These are phyloP conservation scores for Rhodamnia argentea DNA, from an alignment of 345 rosid genomes.

Conservation along the genomic window DNA sequence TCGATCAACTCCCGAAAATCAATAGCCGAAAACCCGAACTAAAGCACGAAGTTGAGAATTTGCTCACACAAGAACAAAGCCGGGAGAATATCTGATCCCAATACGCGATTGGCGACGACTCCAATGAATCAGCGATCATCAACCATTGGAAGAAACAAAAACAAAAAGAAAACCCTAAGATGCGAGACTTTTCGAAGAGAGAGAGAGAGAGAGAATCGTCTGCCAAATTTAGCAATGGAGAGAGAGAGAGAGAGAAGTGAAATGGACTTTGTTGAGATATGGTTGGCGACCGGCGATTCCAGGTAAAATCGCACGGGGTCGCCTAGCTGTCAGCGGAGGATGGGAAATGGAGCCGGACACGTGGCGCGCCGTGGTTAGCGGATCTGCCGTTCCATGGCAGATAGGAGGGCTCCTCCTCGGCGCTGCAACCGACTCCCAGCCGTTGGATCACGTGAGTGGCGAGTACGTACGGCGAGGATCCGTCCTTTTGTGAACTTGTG, in stretches of 20 bases:
- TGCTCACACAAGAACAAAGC: background rate
- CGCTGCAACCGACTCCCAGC: slow-evolving; percentile 23
- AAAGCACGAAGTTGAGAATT: background rate
- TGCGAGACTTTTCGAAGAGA: background rate
- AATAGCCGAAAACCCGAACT: background rate
- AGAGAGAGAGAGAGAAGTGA: background rate
- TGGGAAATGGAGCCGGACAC: slow-evolving; percentile 8
- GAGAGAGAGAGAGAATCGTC: background rate
- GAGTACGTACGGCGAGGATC: background rate
- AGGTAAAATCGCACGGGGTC: slow-evolving; percentile 32
- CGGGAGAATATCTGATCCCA: background rate
- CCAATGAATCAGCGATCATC: background rate
- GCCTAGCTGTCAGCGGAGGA: slow-evolving; percentile 25
- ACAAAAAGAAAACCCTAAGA: background rate
- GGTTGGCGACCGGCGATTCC: slow-evolving; percentile 73
- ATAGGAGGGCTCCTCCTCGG: background rate
- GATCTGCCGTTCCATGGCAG: background rate
- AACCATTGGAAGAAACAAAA: background rate
- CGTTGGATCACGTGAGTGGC: slow-evolving; percentile 31
- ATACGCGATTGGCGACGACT: background rate
- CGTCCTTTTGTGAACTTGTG: background rate
- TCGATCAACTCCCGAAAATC: no score
- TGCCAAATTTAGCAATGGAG: slow-evolving; percentile 5
- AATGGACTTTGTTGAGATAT: slow-evolving; percentile 20
- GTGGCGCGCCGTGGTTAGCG: slow-evolving; percentile 19